phyloP scores from a whole-genome alignment of 352 stramenopile genomes.

The Phytopythium kandeliae region DNA sequence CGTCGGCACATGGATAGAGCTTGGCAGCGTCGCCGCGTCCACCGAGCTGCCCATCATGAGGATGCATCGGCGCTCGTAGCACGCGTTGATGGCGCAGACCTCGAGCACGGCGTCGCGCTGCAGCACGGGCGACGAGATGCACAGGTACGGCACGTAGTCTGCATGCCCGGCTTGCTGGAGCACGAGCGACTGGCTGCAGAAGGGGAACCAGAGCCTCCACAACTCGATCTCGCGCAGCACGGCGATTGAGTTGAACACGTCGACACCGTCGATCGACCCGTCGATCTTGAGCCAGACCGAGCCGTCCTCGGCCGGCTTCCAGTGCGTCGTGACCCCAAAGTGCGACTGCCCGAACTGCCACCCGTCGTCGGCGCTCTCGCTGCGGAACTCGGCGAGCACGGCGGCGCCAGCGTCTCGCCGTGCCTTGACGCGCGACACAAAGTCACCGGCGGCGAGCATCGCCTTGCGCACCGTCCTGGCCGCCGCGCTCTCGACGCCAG shows the following conservation, averaged over 20 bases:
- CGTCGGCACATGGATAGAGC: constrained; percentile 34
- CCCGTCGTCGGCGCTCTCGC: constrained; percentile 43
- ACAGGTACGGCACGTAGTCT: constrained; percentile 62
- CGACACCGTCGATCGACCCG: constrained; percentile 64
- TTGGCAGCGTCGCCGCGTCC: constrained; percentile 23
- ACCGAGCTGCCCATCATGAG: constrained; percentile 60
- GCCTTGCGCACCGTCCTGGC: constrained; percentile 12
- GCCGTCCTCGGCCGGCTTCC: constrained; percentile 66
- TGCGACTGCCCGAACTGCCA: constrained; percentile 78
- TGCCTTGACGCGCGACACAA: constrained; percentile 50
- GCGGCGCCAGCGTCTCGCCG: constrained; percentile 34
- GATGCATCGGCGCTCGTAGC: constrained; percentile 69
- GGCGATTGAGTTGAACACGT: constrained; percentile 78
- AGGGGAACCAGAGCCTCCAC: constrained; percentile 67
- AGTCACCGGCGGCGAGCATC: constrained; percentile 51
- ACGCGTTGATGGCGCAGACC: constrained; percentile 74
- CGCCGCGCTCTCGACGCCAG: constrained; percentile 4
- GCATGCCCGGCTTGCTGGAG: constrained; percentile 46
- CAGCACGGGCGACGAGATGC: constrained; percentile 64
- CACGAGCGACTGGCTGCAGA: constrained; percentile 63
- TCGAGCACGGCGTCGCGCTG: constrained; percentile 64
- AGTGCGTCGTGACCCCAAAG: constrained; percentile 72
- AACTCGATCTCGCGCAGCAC: constrained; percentile 82
- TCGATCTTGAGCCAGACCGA: constrained; percentile 83
- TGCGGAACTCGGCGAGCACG: constrained; percentile 68